Percentiles rank a stretch among this genome's conserved stretches.
Conservation (phyloP, 495 filamentous ascomycete species). For the Aspergillus coremiiformis region DNA sequence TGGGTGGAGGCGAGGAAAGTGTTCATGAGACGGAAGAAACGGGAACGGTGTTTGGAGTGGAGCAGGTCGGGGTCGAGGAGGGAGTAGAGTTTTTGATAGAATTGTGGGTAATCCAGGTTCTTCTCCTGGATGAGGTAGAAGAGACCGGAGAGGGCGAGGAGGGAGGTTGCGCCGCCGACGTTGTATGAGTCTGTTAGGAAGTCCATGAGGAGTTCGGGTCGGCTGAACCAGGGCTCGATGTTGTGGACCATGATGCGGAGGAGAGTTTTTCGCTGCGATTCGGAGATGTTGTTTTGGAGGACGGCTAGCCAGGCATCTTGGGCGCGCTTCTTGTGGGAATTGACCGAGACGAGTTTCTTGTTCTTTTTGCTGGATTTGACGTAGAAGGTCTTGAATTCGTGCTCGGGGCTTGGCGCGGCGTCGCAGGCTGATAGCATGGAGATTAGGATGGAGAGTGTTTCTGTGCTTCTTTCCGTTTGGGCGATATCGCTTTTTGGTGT, state of each 20-base stretch:
- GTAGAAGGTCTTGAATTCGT: conserved; percentile 63
- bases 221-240: conserved; percentile 81
- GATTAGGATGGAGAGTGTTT: conserved; percentile 48
- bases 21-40: conserved; percentile 87
- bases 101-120: conserved; percentile 93
- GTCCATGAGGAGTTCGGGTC: conserved; percentile 89
- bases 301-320: conserved; percentile 82
- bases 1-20: conserved; percentile 90
- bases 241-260: conserved; percentile 63
- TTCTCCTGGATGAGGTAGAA: conserved; percentile 90
- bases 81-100: conserved; percentile 91
- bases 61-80: conserved; percentile 76
- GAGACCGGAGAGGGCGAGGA: conserved; percentile 84
- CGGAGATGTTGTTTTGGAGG: conserved; percentile 55
- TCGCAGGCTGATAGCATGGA: conserved; percentile 60
- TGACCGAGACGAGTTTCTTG: conserved; percentile 34
- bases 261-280: conserved; percentile 69
- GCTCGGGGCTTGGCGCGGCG: conserved; percentile 50
- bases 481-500: conserved; percentile 23
- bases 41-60: conserved; percentile 87
- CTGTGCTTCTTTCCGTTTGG: conserved; percentile 22
- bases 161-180: conserved; percentile 71
- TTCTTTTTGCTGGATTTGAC: conserved; percentile 59
- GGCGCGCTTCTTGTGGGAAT: conserved; percentile 46
- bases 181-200: conserved; percentile 92